Conservation (phyloP, 208 protist genomes). For the Trypanosoma rangeli region DNA sequence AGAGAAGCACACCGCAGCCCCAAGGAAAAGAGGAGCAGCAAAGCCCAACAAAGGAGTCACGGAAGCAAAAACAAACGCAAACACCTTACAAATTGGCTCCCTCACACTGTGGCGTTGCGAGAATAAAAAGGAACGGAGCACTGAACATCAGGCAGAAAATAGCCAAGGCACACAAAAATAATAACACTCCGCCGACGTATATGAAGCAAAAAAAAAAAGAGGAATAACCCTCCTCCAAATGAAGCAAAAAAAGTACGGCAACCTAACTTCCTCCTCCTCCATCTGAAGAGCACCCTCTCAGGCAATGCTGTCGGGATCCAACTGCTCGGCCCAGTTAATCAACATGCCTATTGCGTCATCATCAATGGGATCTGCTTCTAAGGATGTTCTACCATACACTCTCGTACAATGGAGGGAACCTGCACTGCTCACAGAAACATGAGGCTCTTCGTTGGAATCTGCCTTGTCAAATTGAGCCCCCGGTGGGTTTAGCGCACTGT, state of each 20-base stretch:
- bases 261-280: not conserved
- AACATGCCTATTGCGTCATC: conserved; percentile 46
- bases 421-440: not conserved
- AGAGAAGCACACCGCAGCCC: not conserved
- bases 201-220: conserved; percentile 9
- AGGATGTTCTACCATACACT: not conserved
- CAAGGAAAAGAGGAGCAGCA: not conserved
- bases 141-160: no score
- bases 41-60: not conserved
- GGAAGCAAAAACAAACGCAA: not conserved
- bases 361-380: conserved; percentile 19
- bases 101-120: no score
- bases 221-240: not conserved
- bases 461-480: not conserved
- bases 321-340: conserved; percentile 50
- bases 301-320: conserved; percentile 42
- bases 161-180: not conserved
- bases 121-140: no score
- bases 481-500: not conserved
- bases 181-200: not conserved
- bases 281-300: not conserved
- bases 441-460: not conserved
- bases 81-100: no score
- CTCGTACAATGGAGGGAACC: not conserved
- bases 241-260: not conserved